A percentile compares a stretch with the other conserved stretches of the same genome.
These are phyloP conservation scores for Cystofilobasidium macerans DNA, from an alignment of 768 basidiomycete genomes.

Conservation along the genomic window DNA sequence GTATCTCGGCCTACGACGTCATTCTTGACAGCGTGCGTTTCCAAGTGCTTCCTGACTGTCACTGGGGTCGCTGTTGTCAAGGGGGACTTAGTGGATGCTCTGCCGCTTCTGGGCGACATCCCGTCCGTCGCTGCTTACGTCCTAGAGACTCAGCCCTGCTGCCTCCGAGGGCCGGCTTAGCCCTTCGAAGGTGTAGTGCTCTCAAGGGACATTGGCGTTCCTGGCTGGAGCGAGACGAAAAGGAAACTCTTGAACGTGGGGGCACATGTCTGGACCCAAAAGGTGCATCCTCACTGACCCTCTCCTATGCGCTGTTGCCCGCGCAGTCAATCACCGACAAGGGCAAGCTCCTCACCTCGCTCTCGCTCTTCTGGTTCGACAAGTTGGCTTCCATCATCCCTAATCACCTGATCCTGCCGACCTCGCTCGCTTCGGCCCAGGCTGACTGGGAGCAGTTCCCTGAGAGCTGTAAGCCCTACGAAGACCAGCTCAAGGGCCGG, in stretches of 20 bases:
- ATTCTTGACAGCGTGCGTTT: conserved; percentile 74
- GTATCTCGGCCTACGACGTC: conserved; percentile 94
- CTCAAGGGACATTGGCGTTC: no score
- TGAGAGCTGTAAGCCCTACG: conserved; percentile 59
- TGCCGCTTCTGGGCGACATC: not conserved
- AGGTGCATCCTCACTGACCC: not conserved
- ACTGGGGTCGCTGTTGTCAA: no score
- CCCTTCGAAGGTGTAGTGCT: no score
- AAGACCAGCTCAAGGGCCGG: conserved; percentile 65
- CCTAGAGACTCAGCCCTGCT: no score
- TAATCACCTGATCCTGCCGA: conserved; percentile 73
- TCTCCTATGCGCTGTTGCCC: not conserved
- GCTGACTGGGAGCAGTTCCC: conserved; percentile 58
- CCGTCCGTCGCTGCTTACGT: no score
- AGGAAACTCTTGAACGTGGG: no score
- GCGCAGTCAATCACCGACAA: conserved; percentile 85
- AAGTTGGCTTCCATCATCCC: conserved; percentile 67
- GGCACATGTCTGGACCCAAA: no score
- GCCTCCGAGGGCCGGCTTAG: no score
- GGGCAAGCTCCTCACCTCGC: conserved; percentile 73
- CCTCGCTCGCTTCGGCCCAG: conserved; percentile 4
- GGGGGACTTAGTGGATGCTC: no score
- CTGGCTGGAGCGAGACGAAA: no score
- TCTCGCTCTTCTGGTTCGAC: conserved; percentile 93
- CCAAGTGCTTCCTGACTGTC: no score